phyloP scores from a whole-genome alignment of 192 early-diverging fungal genomes.

The Spizellomyces punctatus region DNA sequence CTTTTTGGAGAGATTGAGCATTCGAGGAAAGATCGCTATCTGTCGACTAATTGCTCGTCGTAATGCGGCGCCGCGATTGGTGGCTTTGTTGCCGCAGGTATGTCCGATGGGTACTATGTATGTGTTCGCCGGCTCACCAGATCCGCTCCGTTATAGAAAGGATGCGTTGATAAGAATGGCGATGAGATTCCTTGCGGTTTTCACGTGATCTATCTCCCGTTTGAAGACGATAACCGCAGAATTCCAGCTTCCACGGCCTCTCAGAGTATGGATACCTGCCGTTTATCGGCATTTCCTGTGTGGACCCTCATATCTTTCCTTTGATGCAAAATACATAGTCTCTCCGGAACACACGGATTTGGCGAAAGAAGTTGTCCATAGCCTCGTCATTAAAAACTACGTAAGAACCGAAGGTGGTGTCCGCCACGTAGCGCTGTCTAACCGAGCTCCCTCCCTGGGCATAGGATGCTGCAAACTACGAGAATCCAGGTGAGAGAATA shows the following conservation, averaged over 20 bases:
- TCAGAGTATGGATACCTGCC: too few species aligned
- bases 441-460: too few species aligned
- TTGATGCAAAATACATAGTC: too few species aligned
- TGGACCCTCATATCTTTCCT: too few species aligned
- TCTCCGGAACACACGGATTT: too few species aligned
- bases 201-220: slow-evolving; percentile 68
- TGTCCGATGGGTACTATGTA: neutral
- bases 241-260: too few species aligned
- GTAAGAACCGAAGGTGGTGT: too few species aligned
- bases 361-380: slow-evolving; percentile 10
- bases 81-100: slow-evolving; percentile 74
- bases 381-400: neutral
- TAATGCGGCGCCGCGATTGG: slow-evolving; percentile 57
- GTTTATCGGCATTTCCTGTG: too few species aligned
- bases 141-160: neutral
- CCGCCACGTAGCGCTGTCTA: too few species aligned
- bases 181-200: slow-evolving; percentile 67
- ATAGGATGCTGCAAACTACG: slow-evolving; percentile 31
- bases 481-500: slow-evolving; percentile 38
- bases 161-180: slow-evolving; percentile 37
- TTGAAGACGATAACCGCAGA: slow-evolving; percentile 72
- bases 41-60: slow-evolving; percentile 63
- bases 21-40: slow-evolving; percentile 66
- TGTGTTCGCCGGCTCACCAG: neutral
- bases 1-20: slow-evolving; percentile 59